These are phyloP conservation scores for Dioscorea cayenensis DNA, from an alignment of 116 monocot species.

Conservation along the genomic window DNA sequence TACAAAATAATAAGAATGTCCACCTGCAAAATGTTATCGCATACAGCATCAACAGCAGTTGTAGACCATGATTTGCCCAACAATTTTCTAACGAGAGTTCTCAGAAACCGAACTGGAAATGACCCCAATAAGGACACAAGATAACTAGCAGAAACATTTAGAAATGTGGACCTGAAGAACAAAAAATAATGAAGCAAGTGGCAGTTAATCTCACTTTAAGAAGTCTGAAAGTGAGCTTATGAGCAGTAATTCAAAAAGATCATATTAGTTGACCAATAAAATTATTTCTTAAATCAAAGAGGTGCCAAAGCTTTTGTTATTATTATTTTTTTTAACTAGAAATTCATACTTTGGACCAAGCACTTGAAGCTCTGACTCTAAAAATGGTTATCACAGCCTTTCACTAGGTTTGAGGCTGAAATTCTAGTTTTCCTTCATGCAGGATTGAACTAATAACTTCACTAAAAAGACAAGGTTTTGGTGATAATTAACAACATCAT, in stretches of 20 bases:
- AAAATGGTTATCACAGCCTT: too few species aligned
- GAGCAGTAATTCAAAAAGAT: too few species aligned
- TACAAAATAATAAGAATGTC: conserved; percentile 6
- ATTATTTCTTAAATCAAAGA: too few species aligned
- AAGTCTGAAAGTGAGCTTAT: not conserved
- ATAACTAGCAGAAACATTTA: conserved; percentile 47
- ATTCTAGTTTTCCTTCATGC: too few species aligned
- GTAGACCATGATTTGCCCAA: conserved; percentile 67
- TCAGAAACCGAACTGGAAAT: conserved; percentile 31
- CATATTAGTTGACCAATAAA: too few species aligned
- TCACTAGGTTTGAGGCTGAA: too few species aligned
- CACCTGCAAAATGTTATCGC: conserved; percentile 59
- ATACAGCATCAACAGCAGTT: conserved; percentile 64
- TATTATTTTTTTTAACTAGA: too few species aligned
- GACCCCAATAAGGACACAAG: conserved; percentile 51
- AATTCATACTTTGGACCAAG: too few species aligned
- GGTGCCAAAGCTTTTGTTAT: too few species aligned
- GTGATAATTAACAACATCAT: not conserved
- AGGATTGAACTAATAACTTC: too few species aligned
- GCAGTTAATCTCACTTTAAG: not conserved
- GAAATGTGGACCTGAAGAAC: conserved; percentile 51
- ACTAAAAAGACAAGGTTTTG: too few species aligned
- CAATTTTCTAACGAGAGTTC: conserved; percentile 35
- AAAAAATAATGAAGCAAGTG: not conserved
- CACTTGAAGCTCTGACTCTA: too few species aligned